These are phyloP conservation scores for Pleurotus djamor DNA, from an alignment of 768 basidiomycete species.

Conservation along the genomic window DNA sequence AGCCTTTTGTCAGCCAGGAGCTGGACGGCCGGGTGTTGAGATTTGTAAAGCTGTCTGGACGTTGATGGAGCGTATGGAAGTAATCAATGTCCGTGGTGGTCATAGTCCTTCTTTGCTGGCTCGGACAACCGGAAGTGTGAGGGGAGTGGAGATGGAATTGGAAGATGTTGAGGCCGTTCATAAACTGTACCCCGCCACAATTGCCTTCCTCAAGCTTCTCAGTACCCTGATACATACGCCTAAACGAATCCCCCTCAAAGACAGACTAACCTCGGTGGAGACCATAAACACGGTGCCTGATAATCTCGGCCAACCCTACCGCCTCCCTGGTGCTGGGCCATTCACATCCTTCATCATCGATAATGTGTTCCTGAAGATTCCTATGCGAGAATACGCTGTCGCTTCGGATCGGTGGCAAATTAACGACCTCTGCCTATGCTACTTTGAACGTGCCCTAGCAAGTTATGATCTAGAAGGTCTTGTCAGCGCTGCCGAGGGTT, in stretches of 20 bases:
- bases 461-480: slow-evolving; percentile 80
- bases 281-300: slow-evolving; percentile 78
- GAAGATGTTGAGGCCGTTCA: slow-evolving; percentile 83
- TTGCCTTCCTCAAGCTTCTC: slow-evolving; percentile 83
- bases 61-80: slow-evolving; percentile 80
- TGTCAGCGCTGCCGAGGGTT: slow-evolving; percentile 54
- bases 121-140: slow-evolving; percentile 44
- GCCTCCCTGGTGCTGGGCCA: slow-evolving; percentile 77
- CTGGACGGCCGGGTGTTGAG: slow-evolving; percentile 69
- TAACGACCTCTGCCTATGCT: slow-evolving; percentile 81
- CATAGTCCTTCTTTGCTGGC: slow-evolving; percentile 28
- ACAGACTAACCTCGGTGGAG: slow-evolving; percentile 55
- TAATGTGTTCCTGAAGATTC: slow-evolving; percentile 80
- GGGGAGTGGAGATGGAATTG: slow-evolving; percentile 84
- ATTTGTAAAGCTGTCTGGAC: slow-evolving; percentile 83
- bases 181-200: slow-evolving; percentile 83
- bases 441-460: slow-evolving; percentile 80
- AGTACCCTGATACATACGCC: slow-evolving; percentile 82
- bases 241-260: slow-evolving; percentile 64
- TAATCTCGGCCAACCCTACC: slow-evolving; percentile 74
- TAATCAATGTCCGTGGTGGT: slow-evolving; percentile 68
- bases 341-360: slow-evolving; percentile 88
- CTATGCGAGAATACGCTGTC: slow-evolving; percentile 69
- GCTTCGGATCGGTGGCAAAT: slow-evolving; percentile 84
- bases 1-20: slow-evolving; percentile 82